Evolutionary conservation across 2,329 filamentous ascomycete genomes (phyloP).

Genomic region (Alternaria novae-zelandiae): DNA sequence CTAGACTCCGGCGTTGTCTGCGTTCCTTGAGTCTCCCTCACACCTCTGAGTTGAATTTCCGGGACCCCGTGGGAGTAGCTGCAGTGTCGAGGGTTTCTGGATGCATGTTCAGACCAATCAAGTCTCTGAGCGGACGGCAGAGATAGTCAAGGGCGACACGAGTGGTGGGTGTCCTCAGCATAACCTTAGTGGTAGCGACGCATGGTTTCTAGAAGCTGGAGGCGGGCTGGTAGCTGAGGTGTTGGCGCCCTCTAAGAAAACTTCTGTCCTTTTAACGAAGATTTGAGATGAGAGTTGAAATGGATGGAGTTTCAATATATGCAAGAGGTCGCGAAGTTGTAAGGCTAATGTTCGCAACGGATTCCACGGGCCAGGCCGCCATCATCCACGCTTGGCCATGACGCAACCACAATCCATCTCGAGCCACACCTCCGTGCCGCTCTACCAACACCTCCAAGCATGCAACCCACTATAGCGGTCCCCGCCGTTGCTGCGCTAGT

Average conservation of each 20-base stretch:
- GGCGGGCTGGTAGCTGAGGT: background rate
- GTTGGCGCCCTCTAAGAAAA: background rate
- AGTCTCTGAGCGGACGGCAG: background rate
- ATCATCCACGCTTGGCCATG: constrained; percentile 5
- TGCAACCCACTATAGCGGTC: constrained; percentile 40
- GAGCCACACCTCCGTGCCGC: constrained; percentile 16
- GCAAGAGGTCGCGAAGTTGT: background rate
- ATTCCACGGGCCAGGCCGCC: background rate
- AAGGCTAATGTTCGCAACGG: background rate
- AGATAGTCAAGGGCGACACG: background rate
- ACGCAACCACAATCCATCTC: constrained; percentile 14
- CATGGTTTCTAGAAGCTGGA: background rate
- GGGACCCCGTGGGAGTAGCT: background rate
- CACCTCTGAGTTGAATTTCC: fast-evolving
- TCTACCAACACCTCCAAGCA: constrained; percentile 19
- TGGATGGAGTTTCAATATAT: background rate
- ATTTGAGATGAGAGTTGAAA: background rate
- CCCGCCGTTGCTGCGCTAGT: constrained; percentile 47
- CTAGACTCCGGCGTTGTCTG: background rate
- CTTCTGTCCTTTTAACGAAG: background rate
- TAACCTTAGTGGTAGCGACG: background rate
- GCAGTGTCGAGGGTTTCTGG: background rate
- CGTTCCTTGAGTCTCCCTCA: background rate
- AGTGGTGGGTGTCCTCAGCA: background rate
- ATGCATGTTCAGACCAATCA: background rate